Base-by-base conservation (phyloP, 805 yeast genomes). In the Teunomyces cretensis region DNA sequence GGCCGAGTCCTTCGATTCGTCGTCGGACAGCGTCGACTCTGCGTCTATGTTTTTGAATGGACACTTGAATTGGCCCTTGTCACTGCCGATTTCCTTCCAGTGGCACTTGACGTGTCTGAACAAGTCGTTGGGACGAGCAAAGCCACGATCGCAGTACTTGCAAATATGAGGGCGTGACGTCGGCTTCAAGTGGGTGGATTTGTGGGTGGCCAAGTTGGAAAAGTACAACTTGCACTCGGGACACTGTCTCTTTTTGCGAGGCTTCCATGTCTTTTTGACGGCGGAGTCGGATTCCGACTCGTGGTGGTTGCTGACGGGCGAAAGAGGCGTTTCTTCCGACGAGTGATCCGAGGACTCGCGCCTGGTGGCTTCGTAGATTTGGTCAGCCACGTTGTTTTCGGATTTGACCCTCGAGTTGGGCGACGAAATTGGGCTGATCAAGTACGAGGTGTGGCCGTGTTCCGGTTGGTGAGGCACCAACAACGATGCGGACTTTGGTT, bases 51-150 rank as follows among this genome's bases (percentile, higher is more conserved):
- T 52, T 55, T 74, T 80, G 62, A 80, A 87, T 1, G 97, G 97
- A 57, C 97, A 90, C 58, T 80, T 80, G 69, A 81, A 90, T 27
- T 87, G 84, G 19, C 80, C 81, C 53, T 81, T 79, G 62, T 78
- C 81, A 22, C 76, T 72, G 2, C 86, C 86, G 4, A 80, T 75
- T 54, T 85, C 92, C 53, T 86, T 85, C 76, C 90, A 79, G 63
- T 90, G 97, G 46, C 92, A 78, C 64, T 88, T 89, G 56, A 83
- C 81, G 62, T 90, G 97, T 49, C 97, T 76, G 52, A 84, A 79
- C 53, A 91, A 70, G 62, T 90, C 97, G 61, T 91, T 91, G 35
- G 91, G 84, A 47, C 97, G 75, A 12, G 94, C 88, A 67, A 90
- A 90, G 2, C 96, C 96, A 48, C 96, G 79, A 33, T 78, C 74